Percentiles rank a stretch among this genome's conserved stretches.
phyloP scores from a whole-genome alignment of 116 monocot species.

The Iris pallida region DNA sequence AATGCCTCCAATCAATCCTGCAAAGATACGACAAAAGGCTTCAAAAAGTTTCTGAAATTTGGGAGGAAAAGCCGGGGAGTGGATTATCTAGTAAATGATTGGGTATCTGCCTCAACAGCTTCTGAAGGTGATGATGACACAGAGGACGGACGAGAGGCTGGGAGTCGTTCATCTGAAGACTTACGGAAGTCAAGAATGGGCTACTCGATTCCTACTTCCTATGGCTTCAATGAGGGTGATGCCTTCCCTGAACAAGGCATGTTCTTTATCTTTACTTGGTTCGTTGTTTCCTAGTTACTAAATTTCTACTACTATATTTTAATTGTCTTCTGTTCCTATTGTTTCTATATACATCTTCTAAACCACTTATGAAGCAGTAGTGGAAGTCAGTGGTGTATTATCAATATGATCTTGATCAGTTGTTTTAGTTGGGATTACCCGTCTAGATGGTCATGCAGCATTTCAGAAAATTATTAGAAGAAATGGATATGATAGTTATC shows the following conservation, averaged over 20 bases:
- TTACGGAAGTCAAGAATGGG: constrained; percentile 74
- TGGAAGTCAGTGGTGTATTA: not conserved
- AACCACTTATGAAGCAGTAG: not conserved
- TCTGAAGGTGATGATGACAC: constrained; percentile 96
- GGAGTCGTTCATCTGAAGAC: constrained; percentile 51
- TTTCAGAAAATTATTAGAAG: no score
- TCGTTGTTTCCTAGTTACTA: not conserved
- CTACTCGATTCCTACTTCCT: constrained; percentile 35
- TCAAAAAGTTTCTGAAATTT: constrained; percentile 89
- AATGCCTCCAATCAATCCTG: constrained; percentile 48
- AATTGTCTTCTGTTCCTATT: not conserved
- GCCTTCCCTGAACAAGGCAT: constrained; percentile 67
- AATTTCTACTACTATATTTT: not conserved
- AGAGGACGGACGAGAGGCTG: constrained; percentile 62
- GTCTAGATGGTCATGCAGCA: no score
- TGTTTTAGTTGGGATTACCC: not conserved
- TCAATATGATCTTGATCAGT: not conserved
- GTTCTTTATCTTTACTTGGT: not conserved
- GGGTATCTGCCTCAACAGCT: constrained; percentile 91
- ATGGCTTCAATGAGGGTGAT: constrained; percentile 58
- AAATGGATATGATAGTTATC: no score
- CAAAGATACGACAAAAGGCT: constrained; percentile 81
- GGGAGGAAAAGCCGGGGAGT: constrained; percentile 79
- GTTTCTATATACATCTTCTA: not conserved
- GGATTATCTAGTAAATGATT: constrained; percentile 59